Conservation (phyloP, 495 filamentous ascomycete genomes). For the Lophium mytilinum region DNA sequence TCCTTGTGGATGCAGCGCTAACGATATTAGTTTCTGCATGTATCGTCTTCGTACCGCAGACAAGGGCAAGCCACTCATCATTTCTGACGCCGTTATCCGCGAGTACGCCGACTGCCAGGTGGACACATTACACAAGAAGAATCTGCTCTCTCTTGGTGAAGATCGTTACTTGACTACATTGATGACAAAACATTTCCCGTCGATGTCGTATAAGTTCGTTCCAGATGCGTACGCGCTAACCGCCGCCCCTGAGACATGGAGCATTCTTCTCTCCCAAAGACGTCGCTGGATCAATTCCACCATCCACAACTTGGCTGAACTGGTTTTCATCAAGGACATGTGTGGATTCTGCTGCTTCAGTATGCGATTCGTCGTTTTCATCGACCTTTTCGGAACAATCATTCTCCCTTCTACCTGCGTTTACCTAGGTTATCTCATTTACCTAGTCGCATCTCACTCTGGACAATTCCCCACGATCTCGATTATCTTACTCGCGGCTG, state of each 20-base stretch:
- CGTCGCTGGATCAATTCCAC: slow-evolving; percentile 99
- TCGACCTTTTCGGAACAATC: slow-evolving; percentile 89
- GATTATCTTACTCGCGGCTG: slow-evolving; percentile 75
- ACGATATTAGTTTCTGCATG: slow-evolving; percentile 83
- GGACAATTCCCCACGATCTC: slow-evolving; percentile 82
- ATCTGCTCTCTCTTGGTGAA: slow-evolving; percentile 86
- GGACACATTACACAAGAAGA: slow-evolving; percentile 98
- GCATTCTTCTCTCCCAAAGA: slow-evolving; percentile 84
- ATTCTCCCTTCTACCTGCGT: slow-evolving; percentile 86
- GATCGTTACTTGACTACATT: slow-evolving; percentile 96
- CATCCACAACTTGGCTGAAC: slow-evolving; percentile 86
- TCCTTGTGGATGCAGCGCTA: slow-evolving; percentile 1
- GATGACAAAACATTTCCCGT: slow-evolving; percentile 95
- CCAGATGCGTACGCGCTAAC: slow-evolving; percentile 87
- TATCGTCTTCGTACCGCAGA: slow-evolving; percentile 92
- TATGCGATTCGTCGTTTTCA: slow-evolving; percentile 95
- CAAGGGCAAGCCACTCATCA: slow-evolving; percentile 83
- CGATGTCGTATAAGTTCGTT: slow-evolving; percentile 94
- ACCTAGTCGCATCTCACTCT: slow-evolving; percentile 58
- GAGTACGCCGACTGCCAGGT: slow-evolving; percentile 84
- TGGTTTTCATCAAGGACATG: slow-evolving; percentile 80
- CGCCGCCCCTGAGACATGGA: slow-evolving; percentile 88
- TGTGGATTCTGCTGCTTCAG: slow-evolving; percentile 99
- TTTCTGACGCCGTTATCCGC: slow-evolving; percentile 73
- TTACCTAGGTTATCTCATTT: slow-evolving; percentile 87